Conservation (phyloP, 768 basidiomycete species). For the Amanita pseudoporphyria region DNA sequence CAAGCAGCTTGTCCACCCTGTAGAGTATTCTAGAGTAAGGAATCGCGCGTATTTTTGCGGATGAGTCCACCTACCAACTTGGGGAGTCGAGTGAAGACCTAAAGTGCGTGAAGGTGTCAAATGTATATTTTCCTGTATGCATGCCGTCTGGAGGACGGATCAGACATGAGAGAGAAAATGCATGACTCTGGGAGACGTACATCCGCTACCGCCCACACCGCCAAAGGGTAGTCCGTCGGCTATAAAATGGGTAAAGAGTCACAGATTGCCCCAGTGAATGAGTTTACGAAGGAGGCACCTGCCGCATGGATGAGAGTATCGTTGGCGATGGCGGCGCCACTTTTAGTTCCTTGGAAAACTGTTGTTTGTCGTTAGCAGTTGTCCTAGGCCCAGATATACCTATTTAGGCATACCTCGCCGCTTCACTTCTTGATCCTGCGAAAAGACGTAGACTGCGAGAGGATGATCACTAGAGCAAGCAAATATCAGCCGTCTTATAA, state of each 20-base stretch:
- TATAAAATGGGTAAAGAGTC: neutral
- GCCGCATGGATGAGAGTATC: constrained; percentile 56
- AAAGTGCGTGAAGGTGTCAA: constrained; percentile 72
- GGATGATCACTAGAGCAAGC: constrained; percentile 49
- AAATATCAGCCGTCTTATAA: neutral
- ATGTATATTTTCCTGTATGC: constrained; percentile 65
- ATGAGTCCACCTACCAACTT: constrained; percentile 35
- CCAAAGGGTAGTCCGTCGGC: constrained; percentile 20
- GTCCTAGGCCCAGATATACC: neutral
- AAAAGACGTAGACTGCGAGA: constrained; percentile 71
- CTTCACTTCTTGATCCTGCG: constrained; percentile 47
- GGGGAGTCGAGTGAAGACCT: constrained; percentile 55
- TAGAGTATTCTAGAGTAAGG: neutral
- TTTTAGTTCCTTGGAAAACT: constrained; percentile 66
- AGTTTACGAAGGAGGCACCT: constrained; percentile 26
- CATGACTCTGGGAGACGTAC: neutral
- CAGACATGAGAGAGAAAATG: neutral
- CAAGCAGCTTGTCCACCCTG: constrained; percentile 41
- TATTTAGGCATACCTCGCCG: constrained; percentile 36
- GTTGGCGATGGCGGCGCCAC: constrained; percentile 63
- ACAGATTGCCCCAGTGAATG: neutral
- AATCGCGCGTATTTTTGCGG: neutral
- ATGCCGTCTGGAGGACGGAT: constrained; percentile 50
- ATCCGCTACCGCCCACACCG: constrained; percentile 17
- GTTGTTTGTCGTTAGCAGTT: neutral